Evolutionary conservation across 441 rosid species (phyloP).

Genomic region (Cnidoscolus chayamansa): DNA sequence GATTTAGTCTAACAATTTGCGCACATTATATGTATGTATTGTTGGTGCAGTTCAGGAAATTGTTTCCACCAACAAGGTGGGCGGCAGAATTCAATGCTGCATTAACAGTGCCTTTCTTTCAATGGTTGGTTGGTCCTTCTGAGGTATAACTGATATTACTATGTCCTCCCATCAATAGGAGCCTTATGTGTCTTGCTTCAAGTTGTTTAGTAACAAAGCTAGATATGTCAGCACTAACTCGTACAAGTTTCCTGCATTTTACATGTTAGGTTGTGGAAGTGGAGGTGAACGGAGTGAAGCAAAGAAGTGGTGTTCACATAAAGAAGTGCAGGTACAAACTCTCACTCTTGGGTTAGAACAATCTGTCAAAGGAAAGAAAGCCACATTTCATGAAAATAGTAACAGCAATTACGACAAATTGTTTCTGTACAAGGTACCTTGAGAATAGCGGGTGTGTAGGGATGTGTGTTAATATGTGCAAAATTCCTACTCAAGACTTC

Average conservation of each 20-base stretch:
- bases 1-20: neutral
- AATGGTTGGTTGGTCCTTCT: slow-evolving; percentile 94
- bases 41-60: slow-evolving; percentile 61
- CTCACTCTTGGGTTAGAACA: neutral
- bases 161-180: neutral
- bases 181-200: no score
- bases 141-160: slow-evolving; percentile 40
- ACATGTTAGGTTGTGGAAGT: slow-evolving; percentile 69
- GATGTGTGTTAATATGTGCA: slow-evolving; percentile 96
- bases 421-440: slow-evolving; percentile 54
- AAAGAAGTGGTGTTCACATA: slow-evolving; percentile 82
- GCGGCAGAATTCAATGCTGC: slow-evolving; percentile 94
- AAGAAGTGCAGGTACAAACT: slow-evolving; percentile 77
- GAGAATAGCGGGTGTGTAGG: slow-evolving; percentile 98
- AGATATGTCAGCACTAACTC: neutral
- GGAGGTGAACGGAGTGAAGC: slow-evolving; percentile 78
- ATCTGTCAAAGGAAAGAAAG: neutral
- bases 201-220: no score
- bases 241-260: neutral
- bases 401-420: slow-evolving; percentile 16
- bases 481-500: slow-evolving; percentile 94
- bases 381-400: neutral
- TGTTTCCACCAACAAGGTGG: slow-evolving; percentile 94
- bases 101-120: slow-evolving; percentile 88
- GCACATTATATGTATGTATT: neutral